Percentiles rank a stretch among this genome's conserved stretches.
Evolutionary conservation across 176 grass and related monocot species (phyloP).

Genomic region (Phragmites australis): DNA sequence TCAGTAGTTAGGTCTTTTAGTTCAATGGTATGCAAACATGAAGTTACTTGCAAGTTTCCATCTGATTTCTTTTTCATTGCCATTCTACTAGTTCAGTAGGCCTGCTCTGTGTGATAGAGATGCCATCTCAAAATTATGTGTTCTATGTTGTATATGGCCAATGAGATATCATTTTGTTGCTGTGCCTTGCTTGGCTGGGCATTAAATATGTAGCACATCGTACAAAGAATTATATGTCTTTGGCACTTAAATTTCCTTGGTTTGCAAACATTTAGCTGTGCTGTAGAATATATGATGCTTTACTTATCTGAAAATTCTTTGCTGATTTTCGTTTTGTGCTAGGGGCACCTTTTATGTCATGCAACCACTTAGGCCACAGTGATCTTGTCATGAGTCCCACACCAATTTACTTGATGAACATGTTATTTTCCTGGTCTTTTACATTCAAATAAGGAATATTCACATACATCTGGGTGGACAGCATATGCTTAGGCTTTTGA

Average conservation of each 20-base stretch:
- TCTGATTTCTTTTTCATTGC: neutral
- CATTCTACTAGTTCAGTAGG: neutral
- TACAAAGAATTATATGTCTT: neutral
- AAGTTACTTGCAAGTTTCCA: slow-evolving; percentile 17
- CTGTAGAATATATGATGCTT: neutral
- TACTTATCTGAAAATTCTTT: neutral
- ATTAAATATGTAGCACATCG: slow-evolving; percentile 22
- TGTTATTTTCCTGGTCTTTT: neutral
- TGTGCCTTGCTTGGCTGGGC: neutral
- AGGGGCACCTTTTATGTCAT: neutral
- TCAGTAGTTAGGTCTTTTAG: slow-evolving; percentile 40
- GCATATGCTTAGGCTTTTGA: neutral
- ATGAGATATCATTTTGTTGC: slow-evolving; percentile 7
- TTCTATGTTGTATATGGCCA: slow-evolving; percentile 25
- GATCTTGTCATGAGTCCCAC: neutral
- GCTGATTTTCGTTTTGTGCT: neutral
- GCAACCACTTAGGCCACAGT: neutral
- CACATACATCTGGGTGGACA: no score
- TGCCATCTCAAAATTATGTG: neutral
- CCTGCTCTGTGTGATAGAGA: slow-evolving; percentile 19
- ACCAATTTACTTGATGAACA: neutral
- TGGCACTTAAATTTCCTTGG: neutral
- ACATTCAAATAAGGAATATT: neutral
- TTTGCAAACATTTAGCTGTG: neutral
- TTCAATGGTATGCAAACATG: slow-evolving; percentile 29